Evolutionary conservation across 139 green algal species (phyloP).

Genomic region (Chlamydomonas applanata): DNA sequence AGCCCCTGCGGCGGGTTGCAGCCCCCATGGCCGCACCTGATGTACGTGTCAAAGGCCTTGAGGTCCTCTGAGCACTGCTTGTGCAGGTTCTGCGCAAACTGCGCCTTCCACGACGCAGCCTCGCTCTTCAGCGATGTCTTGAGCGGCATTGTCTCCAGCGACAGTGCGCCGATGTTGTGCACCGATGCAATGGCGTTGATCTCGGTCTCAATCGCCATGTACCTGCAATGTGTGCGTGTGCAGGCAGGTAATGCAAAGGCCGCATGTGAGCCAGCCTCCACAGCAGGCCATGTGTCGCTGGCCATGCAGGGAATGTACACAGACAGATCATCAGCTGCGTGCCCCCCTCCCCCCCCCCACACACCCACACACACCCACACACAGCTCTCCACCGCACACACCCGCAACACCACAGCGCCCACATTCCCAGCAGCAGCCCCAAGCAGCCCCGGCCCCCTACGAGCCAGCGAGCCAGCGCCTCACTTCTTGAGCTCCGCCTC

Average conservation of each 20-base stretch:
- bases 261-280: neutral
- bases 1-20: neutral
- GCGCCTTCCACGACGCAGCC: constrained; percentile 87
- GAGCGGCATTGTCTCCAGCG: constrained; percentile 80
- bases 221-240: neutral
- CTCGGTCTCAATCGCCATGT: constrained; percentile 42
- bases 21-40: constrained; percentile 43
- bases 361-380: too few relatives aligned
- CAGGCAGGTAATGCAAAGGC: neutral
- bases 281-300: neutral
- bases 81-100: constrained; percentile 93
- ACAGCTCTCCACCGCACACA: too few relatives aligned
- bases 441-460: too few relatives aligned
- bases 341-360: too few relatives aligned
- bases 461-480: too few relatives aligned
- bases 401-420: too few relatives aligned
- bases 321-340: too few relatives aligned
- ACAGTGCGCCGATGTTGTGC: constrained; percentile 86
- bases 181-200: constrained; percentile 63
- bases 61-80: constrained; percentile 78
- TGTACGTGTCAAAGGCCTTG: constrained; percentile 82
- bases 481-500: constrained; percentile 85
- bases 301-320: too few relatives aligned
- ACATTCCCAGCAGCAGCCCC: too few relatives aligned
- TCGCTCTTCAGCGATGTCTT: constrained; percentile 83